A percentile compares a stretch with the other conserved stretches of the same genome.
phyloP scores from a whole-genome alignment of 2,329 filamentous ascomycete species.

The Paraphaeosphaeria minitans region DNA sequence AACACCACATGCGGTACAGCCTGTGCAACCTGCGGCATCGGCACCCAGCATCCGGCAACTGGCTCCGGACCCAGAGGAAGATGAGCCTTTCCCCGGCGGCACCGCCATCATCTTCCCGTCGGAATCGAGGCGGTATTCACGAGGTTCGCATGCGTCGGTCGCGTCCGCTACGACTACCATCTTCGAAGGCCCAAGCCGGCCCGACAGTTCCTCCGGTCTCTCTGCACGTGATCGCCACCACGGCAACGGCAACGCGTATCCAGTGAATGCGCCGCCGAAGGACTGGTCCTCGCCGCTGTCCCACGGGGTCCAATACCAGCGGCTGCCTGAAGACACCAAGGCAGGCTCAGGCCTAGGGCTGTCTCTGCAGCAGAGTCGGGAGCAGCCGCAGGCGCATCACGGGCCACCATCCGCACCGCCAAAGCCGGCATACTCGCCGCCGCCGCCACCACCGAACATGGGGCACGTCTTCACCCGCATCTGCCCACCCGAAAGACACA shows the following conservation, averaged over 20 bases:
- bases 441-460: slow-evolving; percentile 49
- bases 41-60: slow-evolving; percentile 25
- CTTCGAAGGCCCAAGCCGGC: slow-evolving; percentile 38
- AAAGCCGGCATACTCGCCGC: slow-evolving; percentile 55
- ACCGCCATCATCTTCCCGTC: slow-evolving; percentile 47
- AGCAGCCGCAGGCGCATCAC: slow-evolving; percentile 32
- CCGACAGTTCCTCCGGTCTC: slow-evolving; percentile 38
- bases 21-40: slow-evolving; percentile 19
- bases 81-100: slow-evolving; percentile 33
- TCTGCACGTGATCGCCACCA: slow-evolving; percentile 38
- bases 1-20: slow-evolving; percentile 16
- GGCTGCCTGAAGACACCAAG: slow-evolving; percentile 47
- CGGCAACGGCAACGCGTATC: slow-evolving; percentile 38
- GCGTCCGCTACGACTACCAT: slow-evolving; percentile 38
- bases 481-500: neutral
- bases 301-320: slow-evolving; percentile 25
- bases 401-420: slow-evolving; percentile 42
- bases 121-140: slow-evolving; percentile 42
- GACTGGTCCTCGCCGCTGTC: slow-evolving; percentile 30
- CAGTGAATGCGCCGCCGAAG: slow-evolving; percentile 33
- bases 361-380: slow-evolving; percentile 45
- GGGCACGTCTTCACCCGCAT: slow-evolving; percentile 8
- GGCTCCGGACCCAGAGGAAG: slow-evolving; percentile 32
- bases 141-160: slow-evolving; percentile 35
- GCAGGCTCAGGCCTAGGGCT: slow-evolving; percentile 51